Evolutionary conservation across 306 rosid genomes (phyloP), one percentile per base, ranked within the genome.

Genomic region (Glycyrrhiza uralensis): DNA sequence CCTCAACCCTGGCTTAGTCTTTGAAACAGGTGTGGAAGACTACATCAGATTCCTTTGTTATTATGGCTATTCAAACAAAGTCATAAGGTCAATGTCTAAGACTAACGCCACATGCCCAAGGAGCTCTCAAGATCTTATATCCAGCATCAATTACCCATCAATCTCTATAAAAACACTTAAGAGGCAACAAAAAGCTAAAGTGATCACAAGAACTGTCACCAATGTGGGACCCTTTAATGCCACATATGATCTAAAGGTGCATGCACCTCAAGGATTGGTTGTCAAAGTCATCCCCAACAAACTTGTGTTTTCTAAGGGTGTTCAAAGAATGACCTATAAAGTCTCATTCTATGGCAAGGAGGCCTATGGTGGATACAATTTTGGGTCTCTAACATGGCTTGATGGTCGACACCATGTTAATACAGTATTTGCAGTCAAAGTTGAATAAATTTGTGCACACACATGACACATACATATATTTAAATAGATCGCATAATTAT

Each of bases 111-210:
- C 4, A 51, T 94, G 98, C 67, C 95, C 95, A 7, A 94, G 59
- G 51, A 80, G 90, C 26, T 72, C 41, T 12, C 88, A 85, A 68
- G 87, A 87, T 65, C 94, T 94, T 46, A 89, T 94, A 72, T 86
- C 98, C 35, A 79, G 64, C 66, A 59, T 89, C 59, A 94, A 94
- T 44, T 94, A 94, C 71, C 97, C 98, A n/a, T 91, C 98, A 29
- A 86, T 91, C 76, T 94, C 98, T 5, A 84, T 89, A 24, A 38
- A 76, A 36, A 62, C 70, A 44, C 94, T 94, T 19, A 66, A 71
- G 3, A 75, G 90, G 20, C 68, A 79, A 20, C 80, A 79, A 18
- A 80, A 79, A 28, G 71, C 47, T 26, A 80, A 56, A 69, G 77
- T 81, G 3, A 41, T 94, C 56, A 66, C 77, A 72, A 89, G 98